Conservation (phyloP, 352 stramenopile species). For the Globisporangium abappressorium region DNA sequence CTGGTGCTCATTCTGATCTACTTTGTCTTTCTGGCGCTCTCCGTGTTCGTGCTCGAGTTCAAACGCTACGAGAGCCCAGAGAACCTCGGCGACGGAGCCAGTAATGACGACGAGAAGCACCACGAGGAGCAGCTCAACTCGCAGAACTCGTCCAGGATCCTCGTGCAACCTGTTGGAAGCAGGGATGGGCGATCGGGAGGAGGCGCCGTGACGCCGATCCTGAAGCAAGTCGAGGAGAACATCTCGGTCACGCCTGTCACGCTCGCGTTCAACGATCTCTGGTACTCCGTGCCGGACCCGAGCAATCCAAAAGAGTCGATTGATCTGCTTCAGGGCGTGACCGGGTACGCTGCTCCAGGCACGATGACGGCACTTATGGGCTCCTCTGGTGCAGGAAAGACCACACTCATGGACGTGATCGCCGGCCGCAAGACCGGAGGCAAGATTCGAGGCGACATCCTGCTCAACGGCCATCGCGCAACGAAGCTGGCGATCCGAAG, state of each 20-base stretch:
- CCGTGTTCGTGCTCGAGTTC: constrained; percentile 26
- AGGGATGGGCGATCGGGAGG: too few species aligned
- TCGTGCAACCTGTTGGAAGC: neutral
- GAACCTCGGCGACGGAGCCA: neutral
- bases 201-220: neutral
- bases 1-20: constrained; percentile 19
- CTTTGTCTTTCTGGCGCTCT: constrained; percentile 25
- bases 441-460: constrained; percentile 62
- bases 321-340: constrained; percentile 43
- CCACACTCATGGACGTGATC: constrained; percentile 90
- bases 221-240: neutral
- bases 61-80: constrained; percentile 16
- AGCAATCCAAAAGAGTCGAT: constrained; percentile 28
- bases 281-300: constrained; percentile 22
- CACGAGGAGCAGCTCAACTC: constrained; percentile 1
- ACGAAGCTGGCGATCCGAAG: constrained; percentile 4
- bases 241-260: constrained; percentile 18
- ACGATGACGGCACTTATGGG: constrained; percentile 40
- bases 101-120: neutral
- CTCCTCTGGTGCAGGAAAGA: constrained; percentile 67
- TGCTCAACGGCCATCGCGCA: constrained; percentile 67
- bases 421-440: constrained; percentile 81
- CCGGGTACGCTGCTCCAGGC: constrained; percentile 25
- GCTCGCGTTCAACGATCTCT: constrained; percentile 23
- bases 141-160: constrained; percentile 25